Conservation (phyloP, 495 filamentous ascomycete genomes). For the Chlorociboria aeruginascens region DNA sequence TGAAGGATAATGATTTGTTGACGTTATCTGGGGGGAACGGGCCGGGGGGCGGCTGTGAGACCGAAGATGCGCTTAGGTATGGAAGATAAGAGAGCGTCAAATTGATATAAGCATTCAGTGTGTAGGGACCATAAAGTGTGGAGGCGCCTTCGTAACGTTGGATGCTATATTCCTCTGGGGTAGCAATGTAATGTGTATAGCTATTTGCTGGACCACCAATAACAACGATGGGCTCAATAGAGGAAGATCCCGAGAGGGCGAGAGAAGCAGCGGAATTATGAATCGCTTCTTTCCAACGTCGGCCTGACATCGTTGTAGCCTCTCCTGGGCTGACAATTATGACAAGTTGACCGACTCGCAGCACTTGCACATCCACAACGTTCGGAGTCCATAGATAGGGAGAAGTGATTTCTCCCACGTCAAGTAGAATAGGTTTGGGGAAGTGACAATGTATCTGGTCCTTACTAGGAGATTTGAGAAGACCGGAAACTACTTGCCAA, state of each 20-base stretch:
- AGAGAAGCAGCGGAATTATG: conserved; percentile 37
- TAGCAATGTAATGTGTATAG: conserved; percentile 94
- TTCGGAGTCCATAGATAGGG: conserved; percentile 92
- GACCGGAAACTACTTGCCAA: conserved; percentile 63
- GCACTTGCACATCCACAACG: conserved; percentile 81
- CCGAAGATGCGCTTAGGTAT: conserved; percentile 44
- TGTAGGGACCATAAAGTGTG: conserved; percentile 89
- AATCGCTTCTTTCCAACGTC: conserved; percentile 83
- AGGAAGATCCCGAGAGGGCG: conserved; percentile 22
- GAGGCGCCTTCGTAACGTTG: conserved; percentile 95
- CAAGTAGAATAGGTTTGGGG: conserved; percentile 80
- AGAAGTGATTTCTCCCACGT: conserved; percentile 66
- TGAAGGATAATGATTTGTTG: conserved; percentile 70
- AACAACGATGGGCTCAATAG: conserved; percentile 55
- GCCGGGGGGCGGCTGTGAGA: conserved; percentile 36
- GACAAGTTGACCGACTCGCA: conserved; percentile 79
- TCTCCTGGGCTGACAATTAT: conserved; percentile 85
- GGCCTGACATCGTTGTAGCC: conserved; percentile 88
- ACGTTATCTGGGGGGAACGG: conserved; percentile 73
- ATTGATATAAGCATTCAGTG: conserved; percentile 83
- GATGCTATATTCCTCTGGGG: conserved; percentile 78
- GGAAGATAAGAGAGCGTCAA: conserved; percentile 61
- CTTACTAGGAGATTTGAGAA: conserved; percentile 58
- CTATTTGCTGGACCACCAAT: conserved; percentile 90
- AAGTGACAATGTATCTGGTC: conserved; percentile 69